A percentile compares a stretch with the other conserved stretches of the same genome.
Conservation (phyloP, 768 basidiomycete genomes). For the Macrolepiota fuliginosa region DNA sequence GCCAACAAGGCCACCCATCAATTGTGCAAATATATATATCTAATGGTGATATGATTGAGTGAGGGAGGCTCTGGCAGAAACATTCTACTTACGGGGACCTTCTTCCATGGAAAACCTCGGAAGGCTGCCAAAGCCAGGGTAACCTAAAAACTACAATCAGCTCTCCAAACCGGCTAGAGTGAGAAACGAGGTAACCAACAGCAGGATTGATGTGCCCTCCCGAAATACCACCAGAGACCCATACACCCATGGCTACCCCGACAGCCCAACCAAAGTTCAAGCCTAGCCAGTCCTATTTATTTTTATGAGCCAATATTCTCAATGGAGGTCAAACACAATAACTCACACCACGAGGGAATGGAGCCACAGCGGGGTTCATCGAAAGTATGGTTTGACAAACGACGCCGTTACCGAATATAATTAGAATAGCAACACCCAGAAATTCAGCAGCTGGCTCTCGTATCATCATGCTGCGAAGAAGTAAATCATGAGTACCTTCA, state of each 20-base stretch:
- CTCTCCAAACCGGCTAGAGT: neutral
- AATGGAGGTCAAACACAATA: neutral
- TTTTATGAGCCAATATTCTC: neutral
- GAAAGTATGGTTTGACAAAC: constrained; percentile 58
- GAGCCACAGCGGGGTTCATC: constrained; percentile 38
- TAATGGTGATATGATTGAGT: constrained; percentile 9
- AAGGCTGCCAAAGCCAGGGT: constrained; percentile 68
- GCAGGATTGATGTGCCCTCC: constrained; percentile 78
- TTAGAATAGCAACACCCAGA: constrained; percentile 53
- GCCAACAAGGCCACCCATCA: constrained; percentile 59
- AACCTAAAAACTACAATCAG: constrained; percentile 36
- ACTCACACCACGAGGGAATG: constrained; percentile 52
- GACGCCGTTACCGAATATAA: constrained; percentile 59
- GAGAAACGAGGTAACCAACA: constrained; percentile 30
- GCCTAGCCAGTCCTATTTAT: constrained; percentile 41
- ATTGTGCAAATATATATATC: constrained; percentile 43
- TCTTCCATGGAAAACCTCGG: constrained; percentile 77
- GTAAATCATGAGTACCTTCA: neutral
- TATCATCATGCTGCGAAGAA: constrained; percentile 21
- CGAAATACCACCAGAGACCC: constrained; percentile 64
- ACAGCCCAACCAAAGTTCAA: constrained; percentile 56
- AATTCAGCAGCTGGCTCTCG: constrained; percentile 67
- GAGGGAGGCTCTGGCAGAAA: neutral
- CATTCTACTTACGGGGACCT: constrained; percentile 53
- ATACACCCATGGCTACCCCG: constrained; percentile 65